Evolutionary conservation across 176 grass and related monocot genomes (phyloP).

Genomic region (Elymus sibiricus): DNA sequence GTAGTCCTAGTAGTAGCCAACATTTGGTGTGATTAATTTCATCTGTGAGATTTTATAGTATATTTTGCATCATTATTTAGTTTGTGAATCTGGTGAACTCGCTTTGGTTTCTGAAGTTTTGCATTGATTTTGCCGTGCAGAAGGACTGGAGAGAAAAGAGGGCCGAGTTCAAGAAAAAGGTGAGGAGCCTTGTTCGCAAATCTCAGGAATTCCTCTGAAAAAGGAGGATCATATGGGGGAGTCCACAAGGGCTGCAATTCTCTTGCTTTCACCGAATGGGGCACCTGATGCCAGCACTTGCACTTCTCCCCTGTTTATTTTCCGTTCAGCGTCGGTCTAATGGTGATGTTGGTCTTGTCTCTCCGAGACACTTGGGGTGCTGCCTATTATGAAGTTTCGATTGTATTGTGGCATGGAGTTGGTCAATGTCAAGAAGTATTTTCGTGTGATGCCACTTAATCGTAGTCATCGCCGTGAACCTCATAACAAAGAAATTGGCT

Average conservation of each 20-base stretch:
- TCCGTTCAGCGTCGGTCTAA: conserved; percentile 32
- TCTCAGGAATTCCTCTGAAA: conserved; percentile 92
- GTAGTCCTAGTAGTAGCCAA: neutral
- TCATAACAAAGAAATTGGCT: conserved; percentile 3
- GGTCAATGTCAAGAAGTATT: conserved; percentile 30
- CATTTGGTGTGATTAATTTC: neutral
- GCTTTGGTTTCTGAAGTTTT: neutral
- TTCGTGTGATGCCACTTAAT: conserved; percentile 37
- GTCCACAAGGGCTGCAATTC: conserved; percentile 26
- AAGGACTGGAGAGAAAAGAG: conserved; percentile 97
- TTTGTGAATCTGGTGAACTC: neutral
- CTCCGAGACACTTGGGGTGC: conserved; percentile 25
- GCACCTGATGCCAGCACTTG: conserved; percentile 24
- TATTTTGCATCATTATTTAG: neutral
- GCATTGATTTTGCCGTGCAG: conserved; percentile 39
- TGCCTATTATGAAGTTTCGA: conserved; percentile 17
- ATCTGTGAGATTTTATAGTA: neutral
- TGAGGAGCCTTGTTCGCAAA: conserved; percentile 66
- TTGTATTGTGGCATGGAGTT: conserved; percentile 42
- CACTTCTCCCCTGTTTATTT: conserved; percentile 46
- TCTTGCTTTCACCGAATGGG: neutral
- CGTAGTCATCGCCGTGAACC: conserved; percentile 8
- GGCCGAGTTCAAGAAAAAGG: conserved; percentile 96
- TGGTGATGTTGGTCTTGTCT: conserved; percentile 35
- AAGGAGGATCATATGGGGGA: conserved; percentile 21